These are phyloP conservation scores for Erysimum pusillum DNA, from an alignment of 441 rosid species.

Conservation along the genomic window DNA sequence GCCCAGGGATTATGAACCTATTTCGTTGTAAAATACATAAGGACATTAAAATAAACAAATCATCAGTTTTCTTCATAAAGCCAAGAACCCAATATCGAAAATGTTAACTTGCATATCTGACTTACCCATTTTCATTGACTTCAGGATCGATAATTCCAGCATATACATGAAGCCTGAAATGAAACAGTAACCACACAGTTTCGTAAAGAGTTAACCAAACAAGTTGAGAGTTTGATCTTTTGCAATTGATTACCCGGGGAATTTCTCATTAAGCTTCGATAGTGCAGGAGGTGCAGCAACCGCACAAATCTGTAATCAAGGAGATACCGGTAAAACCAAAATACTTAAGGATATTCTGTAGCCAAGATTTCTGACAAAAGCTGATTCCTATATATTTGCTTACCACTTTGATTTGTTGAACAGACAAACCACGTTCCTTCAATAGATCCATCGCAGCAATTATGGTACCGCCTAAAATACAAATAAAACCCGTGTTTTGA, in stretches of 20 bases:
- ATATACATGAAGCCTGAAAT: conserved; percentile 83
- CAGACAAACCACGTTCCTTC: conserved; percentile 72
- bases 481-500: conserved; percentile 10
- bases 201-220: neutral
- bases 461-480: conserved; percentile 80
- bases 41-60: neutral
- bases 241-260: conserved; percentile 70
- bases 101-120: conserved; percentile 11
- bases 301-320: conserved; percentile 76
- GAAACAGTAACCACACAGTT: conserved; percentile 14
- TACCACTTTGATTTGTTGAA: conserved; percentile 94
- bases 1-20: conserved; percentile 92
- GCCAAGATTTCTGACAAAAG: conserved; percentile 14
- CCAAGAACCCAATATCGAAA: conserved; percentile 9
- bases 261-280: conserved; percentile 86
- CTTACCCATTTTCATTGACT: conserved; percentile 83
- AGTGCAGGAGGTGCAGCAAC: conserved; percentile 95
- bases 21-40: conserved; percentile 2
- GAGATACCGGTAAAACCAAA: neutral
- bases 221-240: conserved; percentile 13
- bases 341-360: conserved; percentile 5
- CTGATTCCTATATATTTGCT: conserved; percentile 29
- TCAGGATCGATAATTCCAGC: conserved; percentile 87
- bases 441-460: conserved; percentile 79
- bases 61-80: neutral